These are phyloP conservation scores for Pyrus pyrifolia DNA, from an alignment of 306 rosid genomes.

Conservation along the genomic window DNA sequence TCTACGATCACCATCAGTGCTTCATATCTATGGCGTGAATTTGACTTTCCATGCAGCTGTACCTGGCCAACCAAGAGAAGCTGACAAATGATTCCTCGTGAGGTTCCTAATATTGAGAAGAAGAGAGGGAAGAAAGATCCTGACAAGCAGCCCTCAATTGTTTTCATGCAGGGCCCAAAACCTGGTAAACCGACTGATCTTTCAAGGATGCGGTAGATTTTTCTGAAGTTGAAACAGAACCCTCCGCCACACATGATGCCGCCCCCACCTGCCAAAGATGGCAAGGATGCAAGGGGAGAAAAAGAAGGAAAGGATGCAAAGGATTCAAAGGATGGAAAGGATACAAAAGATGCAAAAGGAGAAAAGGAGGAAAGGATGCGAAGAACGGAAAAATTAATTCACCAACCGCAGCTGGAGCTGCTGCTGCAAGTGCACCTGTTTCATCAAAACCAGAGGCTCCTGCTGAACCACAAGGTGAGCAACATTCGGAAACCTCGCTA, in stretches of 20 bases:
- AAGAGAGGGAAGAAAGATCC: slow-evolving; percentile 79
- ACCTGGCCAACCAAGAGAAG: slow-evolving; percentile 80
- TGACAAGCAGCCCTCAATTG: slow-evolving; percentile 42
- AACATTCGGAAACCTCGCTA: slow-evolving; percentile 31
- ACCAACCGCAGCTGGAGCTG: slow-evolving; percentile 24
- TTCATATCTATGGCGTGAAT: slow-evolving; percentile 15
- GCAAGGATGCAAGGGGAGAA: slow-evolving; percentile 34
- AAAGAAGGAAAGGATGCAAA: slow-evolving; percentile 30
- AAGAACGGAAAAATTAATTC: slow-evolving; percentile 33
- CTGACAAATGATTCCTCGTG: slow-evolving; percentile 73
- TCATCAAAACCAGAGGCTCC: slow-evolving; percentile 34
- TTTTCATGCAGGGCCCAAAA: slow-evolving; percentile 78
- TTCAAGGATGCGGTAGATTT: slow-evolving; percentile 79
- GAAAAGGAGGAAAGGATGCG: slow-evolving; percentile 5
- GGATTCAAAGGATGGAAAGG: too few relatives aligned
- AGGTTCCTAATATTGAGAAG: slow-evolving; percentile 85
- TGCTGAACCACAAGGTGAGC: slow-evolving; percentile 29
- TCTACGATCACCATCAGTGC: neutral
- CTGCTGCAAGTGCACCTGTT: slow-evolving; percentile 21
- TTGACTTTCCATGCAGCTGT: slow-evolving; percentile 35
- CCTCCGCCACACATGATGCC: slow-evolving; percentile 92
- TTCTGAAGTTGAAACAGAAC: slow-evolving; percentile 67
- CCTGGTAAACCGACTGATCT: slow-evolving; percentile 95
- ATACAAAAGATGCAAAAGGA: too few relatives aligned
- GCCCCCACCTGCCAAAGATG: slow-evolving; percentile 59